Conservation (phyloP, 2,329 filamentous ascomycete species). For the Lachnellula hyalina region DNA sequence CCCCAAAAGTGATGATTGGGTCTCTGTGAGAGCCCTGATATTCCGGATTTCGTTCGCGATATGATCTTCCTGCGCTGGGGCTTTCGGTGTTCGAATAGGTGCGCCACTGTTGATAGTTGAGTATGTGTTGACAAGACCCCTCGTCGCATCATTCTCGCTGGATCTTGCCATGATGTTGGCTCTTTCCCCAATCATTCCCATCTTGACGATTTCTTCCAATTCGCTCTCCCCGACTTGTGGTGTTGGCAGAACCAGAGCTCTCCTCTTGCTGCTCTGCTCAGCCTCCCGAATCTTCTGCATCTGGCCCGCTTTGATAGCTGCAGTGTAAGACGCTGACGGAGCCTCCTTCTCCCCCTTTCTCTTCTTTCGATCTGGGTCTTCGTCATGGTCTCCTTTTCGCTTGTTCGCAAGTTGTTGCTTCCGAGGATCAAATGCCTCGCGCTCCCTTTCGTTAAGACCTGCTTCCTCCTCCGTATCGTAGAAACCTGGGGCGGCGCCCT, state of each 20-base stretch:
- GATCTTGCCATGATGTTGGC: slow-evolving; percentile 70
- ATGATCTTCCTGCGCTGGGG: slow-evolving; percentile 86
- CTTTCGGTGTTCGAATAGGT: slow-evolving; percentile 87
- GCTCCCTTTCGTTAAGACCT: slow-evolving; percentile 72
- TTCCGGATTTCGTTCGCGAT: slow-evolving; percentile 97
- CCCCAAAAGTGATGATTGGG: slow-evolving; percentile 86
- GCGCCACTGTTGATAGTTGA: slow-evolving; percentile 72
- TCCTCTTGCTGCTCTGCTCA: slow-evolving; percentile 91
- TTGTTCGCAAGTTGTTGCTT: slow-evolving; percentile 90
- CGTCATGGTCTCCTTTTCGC: slow-evolving; percentile 86
- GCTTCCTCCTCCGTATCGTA: slow-evolving; percentile 88
- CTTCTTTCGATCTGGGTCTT: slow-evolving; percentile 73
- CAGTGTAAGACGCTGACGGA: slow-evolving; percentile 72
- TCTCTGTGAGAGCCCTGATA: slow-evolving; percentile 85
- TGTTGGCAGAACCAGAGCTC: slow-evolving; percentile 73
- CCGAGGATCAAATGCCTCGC: slow-evolving; percentile 81
- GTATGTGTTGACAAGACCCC: slow-evolving; percentile 84
- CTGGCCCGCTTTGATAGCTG: slow-evolving; percentile 87
- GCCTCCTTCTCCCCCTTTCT: slow-evolving; percentile 83
- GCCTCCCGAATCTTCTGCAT: slow-evolving; percentile 93
- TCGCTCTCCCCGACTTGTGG: slow-evolving; percentile 92
- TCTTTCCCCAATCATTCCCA: slow-evolving; percentile 89
- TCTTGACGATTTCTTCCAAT: slow-evolving; percentile 96
- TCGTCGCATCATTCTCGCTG: slow-evolving; percentile 79
- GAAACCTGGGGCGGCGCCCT: slow-evolving; percentile 80